phyloP scores from a whole-genome alignment of 805 yeast genomes.

The Lipomyces chichibuensis region DNA sequence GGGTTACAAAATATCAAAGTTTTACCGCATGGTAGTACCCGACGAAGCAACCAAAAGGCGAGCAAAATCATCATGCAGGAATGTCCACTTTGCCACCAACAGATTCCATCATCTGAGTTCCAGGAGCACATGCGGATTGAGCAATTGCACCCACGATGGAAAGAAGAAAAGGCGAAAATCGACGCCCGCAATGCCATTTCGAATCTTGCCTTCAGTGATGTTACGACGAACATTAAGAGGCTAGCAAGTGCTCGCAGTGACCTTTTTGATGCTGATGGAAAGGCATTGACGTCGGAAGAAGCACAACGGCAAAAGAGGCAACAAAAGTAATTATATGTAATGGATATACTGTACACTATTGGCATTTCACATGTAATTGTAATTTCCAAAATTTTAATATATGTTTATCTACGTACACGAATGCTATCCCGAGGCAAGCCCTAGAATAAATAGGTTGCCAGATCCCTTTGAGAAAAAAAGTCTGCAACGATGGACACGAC shows the following conservation, averaged over 20 bases:
- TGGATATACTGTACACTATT: constrained; percentile 6
- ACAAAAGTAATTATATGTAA: neutral
- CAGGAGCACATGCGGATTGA: constrained; percentile 66
- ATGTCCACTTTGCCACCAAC: constrained; percentile 79
- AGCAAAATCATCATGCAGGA: constrained; percentile 49
- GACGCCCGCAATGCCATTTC: constrained; percentile 42
- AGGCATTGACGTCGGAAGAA: constrained; percentile 33
- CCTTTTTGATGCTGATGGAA: constrained; percentile 37
- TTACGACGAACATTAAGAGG: constrained; percentile 46
- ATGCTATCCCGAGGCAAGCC: neutral
- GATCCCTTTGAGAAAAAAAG: constrained; percentile 35
- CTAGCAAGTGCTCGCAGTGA: constrained; percentile 43
- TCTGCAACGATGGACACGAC: constrained; percentile 37
- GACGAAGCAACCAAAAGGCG: constrained; percentile 49
- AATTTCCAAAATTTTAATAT: neutral
- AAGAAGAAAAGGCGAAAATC: constrained; percentile 57
- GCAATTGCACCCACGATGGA: constrained; percentile 76
- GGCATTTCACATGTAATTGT: neutral
- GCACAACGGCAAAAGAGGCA: constrained; percentile 34
- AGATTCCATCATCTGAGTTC: constrained; percentile 70
- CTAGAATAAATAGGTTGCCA: constrained; percentile 27
- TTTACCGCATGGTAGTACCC: constrained; percentile 69
- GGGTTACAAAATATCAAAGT: constrained; percentile 49
- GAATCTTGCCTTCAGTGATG: constrained; percentile 45
- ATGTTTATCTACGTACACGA: neutral